phyloP scores from a whole-genome alignment of 371 early-diverging fungal genomes.

The Cladochytrium tenue region DNA sequence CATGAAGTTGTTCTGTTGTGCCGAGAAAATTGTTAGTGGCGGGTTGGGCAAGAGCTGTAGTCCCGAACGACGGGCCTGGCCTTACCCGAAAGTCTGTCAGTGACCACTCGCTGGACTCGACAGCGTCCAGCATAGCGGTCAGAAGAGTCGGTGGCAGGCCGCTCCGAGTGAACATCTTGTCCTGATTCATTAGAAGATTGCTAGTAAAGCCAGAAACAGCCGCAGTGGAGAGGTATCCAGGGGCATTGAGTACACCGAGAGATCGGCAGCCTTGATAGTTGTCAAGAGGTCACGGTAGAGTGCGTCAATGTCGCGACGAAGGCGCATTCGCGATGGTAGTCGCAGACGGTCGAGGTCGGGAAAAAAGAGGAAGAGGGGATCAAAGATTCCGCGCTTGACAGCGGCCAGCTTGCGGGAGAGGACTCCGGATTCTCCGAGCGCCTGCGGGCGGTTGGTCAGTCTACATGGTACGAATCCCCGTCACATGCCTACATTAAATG shows the following conservation, averaged over 20 bases:
- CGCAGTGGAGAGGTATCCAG: too few species aligned
- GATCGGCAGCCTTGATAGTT: background rate
- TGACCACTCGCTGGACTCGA: constrained; percentile 7
- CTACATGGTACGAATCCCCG: too few species aligned
- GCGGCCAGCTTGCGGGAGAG: background rate
- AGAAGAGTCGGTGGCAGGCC: background rate
- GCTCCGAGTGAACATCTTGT: too few species aligned
- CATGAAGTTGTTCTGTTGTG: constrained; percentile 8
- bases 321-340: background rate
- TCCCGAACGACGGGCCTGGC: too few species aligned
- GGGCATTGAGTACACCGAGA: too few species aligned
- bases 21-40: background rate
- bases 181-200: too few species aligned
- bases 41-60: too few species aligned
- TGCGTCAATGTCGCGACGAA: constrained; percentile 1
- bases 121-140: background rate
- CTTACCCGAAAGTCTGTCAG: constrained; percentile 7
- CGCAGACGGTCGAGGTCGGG: constrained; percentile 5
- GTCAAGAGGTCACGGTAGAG: background rate
- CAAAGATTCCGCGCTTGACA: constrained; percentile 9
- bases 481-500: background rate
- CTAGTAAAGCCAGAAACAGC: too few species aligned
- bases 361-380: constrained; percentile 11
- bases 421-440: background rate
- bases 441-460: background rate